Conservation (phyloP, 768 basidiomycete species). For the Favolaschia claudopus region DNA sequence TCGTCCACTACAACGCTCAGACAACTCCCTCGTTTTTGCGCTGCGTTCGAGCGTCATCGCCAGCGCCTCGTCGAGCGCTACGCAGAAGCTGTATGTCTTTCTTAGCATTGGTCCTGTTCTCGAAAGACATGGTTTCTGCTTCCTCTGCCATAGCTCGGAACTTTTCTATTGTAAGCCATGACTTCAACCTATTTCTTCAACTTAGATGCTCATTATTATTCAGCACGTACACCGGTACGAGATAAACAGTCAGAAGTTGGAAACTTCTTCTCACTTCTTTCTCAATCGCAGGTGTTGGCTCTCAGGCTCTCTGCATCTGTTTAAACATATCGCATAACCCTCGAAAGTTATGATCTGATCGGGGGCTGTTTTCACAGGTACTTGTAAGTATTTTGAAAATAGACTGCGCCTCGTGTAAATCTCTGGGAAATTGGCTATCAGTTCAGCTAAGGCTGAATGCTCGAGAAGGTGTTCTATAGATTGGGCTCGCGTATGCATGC, state of each 20-base stretch:
- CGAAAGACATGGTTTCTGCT: background rate
- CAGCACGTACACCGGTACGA: conserved; percentile 2
- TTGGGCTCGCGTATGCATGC: conserved; percentile 46
- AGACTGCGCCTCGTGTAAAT: conserved; percentile 43
- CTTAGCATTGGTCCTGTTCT: too few species aligned
- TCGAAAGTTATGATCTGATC: too few species aligned
- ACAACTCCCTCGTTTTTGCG: conserved; percentile 39
- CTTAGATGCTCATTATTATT: too few species aligned
- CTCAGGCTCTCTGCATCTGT: conserved; percentile 44
- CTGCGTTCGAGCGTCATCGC: conserved; percentile 43
- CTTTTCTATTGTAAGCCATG: conserved; percentile 45
- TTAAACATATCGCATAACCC: too few species aligned
- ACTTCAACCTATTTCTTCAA: too few species aligned
- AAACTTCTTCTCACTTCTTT: background rate
- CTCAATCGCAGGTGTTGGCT: conserved; percentile 47
- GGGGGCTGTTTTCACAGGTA: too few species aligned
- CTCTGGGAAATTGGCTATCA: too few species aligned
- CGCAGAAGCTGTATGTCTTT: conserved; percentile 47
- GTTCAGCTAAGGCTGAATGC: too few species aligned
- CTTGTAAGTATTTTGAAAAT: conserved; percentile 38
- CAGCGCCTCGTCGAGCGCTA: conserved; percentile 45
- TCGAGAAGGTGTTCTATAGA: too few species aligned
- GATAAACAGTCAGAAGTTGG: background rate
- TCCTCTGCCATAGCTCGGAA: conserved; percentile 10
- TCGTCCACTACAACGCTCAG: too few species aligned